Evolutionary conservation across 2,329 filamentous ascomycete genomes (phyloP), one percentile per base, ranked within the genome.

Genomic region (Cryoendolithus antarcticus): DNA sequence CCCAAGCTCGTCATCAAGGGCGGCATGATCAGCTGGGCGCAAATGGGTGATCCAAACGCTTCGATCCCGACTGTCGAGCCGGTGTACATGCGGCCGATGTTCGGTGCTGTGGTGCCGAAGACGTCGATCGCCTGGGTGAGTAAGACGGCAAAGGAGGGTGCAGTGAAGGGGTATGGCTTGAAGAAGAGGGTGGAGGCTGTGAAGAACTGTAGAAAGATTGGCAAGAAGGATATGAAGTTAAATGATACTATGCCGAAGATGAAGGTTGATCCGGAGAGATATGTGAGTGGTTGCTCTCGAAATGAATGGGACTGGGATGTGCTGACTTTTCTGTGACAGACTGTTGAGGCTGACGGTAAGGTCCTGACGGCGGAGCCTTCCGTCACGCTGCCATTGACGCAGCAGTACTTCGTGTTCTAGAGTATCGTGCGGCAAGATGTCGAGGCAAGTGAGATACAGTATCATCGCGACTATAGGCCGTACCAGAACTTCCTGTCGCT

Each of bases 141-240:
- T 8, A 65, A 78, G 52, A 72, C 75, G 1, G 82, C 78, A 42
- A 64, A 70, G 11, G 71, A 66, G 4, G 84, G 84, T 37, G 66
- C 67, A 2, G 72, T 88, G 29, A 67, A 70, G 10, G 66, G 66
- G 2, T 93, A 93, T 58, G 74, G 74, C 2, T 66, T 95, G 43
- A 72, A 71, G 50, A 91, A 86, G 61, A 75, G 84, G 33, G 65
- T 94, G 48, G 83, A 88, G 62, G 66, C 83, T 2, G 84, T 93
- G 34, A 77, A 70, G 54, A 74, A 74, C 42, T 93, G 86, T 59
- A 71, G 88, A 43, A 72, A 61, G 29, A 72, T 94, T 34, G 69
- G 78, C 31, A 95, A 95, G 70, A 69, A 63, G 50, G 82, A 94
- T 60, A 93, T 95, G 86, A 86, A 84, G 55, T 86, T 77, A 61